Percentiles rank a stretch among this genome's conserved stretches.
Conservation (phyloP, 2,329 filamentous ascomycete species). For the Dothistroma septosporum region DNA sequence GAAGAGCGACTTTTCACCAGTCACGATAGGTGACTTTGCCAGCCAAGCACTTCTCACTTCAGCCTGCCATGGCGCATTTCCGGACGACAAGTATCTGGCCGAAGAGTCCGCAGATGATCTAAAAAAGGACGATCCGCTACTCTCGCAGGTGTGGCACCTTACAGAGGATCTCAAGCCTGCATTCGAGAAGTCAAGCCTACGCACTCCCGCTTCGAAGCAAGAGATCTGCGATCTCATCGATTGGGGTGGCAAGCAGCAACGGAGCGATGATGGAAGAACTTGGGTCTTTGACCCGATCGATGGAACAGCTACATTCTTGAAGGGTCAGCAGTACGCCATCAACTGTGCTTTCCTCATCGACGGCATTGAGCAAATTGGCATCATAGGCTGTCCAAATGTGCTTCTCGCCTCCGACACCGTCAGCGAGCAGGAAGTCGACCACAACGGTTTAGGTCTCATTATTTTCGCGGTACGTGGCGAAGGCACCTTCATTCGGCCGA, state of each 20-base stretch:
- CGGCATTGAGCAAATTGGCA: constrained; percentile 55
- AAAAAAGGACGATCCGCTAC: constrained; percentile 46
- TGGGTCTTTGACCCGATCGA: constrained; percentile 65
- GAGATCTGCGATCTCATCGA: constrained; percentile 62
- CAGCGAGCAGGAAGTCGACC: constrained; percentile 45
- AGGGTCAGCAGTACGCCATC: constrained; percentile 60
- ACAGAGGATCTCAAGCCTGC: constrained; percentile 37
- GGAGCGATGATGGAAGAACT: constrained; percentile 43
- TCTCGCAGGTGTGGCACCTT: constrained; percentile 54
- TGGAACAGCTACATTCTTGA: constrained; percentile 59
- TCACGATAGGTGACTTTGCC: constrained; percentile 62
- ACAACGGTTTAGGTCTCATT: constrained; percentile 45
- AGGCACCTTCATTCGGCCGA: constrained; percentile 38
- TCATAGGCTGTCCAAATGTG: constrained; percentile 61
- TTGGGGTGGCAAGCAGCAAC: constrained; percentile 45
- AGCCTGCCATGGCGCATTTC: constrained; percentile 52
- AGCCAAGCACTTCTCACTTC: constrained; percentile 60
- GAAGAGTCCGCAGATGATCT: constrained; percentile 57
- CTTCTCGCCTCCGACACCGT: constrained; percentile 42
- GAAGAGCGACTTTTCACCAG: constrained; percentile 57
- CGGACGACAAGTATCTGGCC: constrained; percentile 56
- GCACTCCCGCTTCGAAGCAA: constrained; percentile 44
- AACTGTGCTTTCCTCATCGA: constrained; percentile 57
- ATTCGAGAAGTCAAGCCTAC: constrained; percentile 33
- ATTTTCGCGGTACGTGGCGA: constrained; percentile 48